Evolutionary conservation across 2,329 filamentous ascomycete species (phyloP).

Genomic region (Aspergillus amoenus): DNA sequence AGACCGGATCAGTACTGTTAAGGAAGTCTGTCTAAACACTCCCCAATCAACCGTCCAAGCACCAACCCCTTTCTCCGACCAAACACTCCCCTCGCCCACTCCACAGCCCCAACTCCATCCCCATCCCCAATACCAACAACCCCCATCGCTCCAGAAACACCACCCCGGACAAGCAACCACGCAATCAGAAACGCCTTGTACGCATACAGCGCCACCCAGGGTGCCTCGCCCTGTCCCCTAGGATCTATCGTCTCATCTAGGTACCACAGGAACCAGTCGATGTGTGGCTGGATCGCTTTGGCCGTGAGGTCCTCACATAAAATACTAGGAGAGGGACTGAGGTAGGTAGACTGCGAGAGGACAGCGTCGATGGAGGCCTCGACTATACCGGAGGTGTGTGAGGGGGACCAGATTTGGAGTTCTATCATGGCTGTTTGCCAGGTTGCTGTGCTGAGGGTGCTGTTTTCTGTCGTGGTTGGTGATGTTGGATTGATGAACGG

Average conservation of each 20-base stretch:
- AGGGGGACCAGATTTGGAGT: constrained; percentile 43
- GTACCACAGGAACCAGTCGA: constrained; percentile 43
- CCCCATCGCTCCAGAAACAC: constrained; percentile 35
- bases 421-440: constrained; percentile 47
- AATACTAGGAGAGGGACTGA: constrained; percentile 32
- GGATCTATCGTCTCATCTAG: constrained; percentile 26
- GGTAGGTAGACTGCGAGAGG: constrained; percentile 29
- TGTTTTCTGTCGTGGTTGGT: neutral
- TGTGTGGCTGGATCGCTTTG: constrained; percentile 34
- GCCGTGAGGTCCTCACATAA: constrained; percentile 31
- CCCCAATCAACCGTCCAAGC: constrained; percentile 32
- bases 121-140: constrained; percentile 33
- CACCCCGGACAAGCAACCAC: constrained; percentile 37
- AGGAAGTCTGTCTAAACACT: constrained; percentile 25
- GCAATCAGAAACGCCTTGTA: constrained; percentile 45
- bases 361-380: constrained; percentile 38
- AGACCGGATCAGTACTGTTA: too few species aligned
- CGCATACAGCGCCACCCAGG: constrained; percentile 42
- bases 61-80: constrained; percentile 29
- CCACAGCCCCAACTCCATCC: constrained; percentile 22
- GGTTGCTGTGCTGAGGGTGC: constrained; percentile 32
- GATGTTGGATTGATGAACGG: constrained; percentile 26
- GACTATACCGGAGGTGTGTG: constrained; percentile 42
- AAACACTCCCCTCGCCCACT: constrained; percentile 36
- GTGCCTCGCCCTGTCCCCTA: constrained; percentile 30